Conservation (phyloP, 106 monocot genomes). For the Dactylorhiza incarnata region DNA sequence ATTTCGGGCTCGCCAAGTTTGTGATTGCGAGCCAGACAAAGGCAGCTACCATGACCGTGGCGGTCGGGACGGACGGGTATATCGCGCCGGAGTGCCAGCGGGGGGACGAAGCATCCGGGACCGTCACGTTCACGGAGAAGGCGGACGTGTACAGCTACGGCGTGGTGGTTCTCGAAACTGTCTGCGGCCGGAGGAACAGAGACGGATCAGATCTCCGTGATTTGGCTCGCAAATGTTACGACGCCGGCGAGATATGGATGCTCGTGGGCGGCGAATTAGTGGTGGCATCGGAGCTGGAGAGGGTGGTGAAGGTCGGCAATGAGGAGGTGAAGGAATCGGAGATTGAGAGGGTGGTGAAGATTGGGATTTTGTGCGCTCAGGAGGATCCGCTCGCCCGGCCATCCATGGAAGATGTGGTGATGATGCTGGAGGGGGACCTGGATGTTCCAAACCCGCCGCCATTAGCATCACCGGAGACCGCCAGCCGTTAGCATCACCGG, state of each 20-base stretch:
- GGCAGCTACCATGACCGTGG: neutral
- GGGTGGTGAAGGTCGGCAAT: too few relatives aligned
- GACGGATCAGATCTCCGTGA: neutral
- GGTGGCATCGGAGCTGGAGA: constrained; percentile 3
- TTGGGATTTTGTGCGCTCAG: constrained; percentile 20
- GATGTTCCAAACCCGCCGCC: neutral
- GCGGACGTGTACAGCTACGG: constrained; percentile 46
- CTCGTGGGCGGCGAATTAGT: neutral
- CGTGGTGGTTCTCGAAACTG: constrained; percentile 33
- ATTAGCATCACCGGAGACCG: neutral
- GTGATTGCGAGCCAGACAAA: constrained; percentile 9
- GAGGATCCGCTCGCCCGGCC: constrained; percentile 8
- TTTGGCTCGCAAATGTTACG: constrained; percentile 1
- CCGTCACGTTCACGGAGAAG: constrained; percentile 19
- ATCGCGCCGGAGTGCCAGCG: constrained; percentile 36
- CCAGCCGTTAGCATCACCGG: neutral
- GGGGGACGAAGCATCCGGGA: neutral
- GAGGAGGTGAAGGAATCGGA: too few relatives aligned
- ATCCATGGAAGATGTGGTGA: constrained; percentile 16
- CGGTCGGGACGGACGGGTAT: constrained; percentile 20
- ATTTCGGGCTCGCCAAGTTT: constrained; percentile 43
- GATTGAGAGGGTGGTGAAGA: constrained; percentile 14
- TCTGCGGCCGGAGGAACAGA: constrained; percentile 13
- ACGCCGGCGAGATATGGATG: neutral
- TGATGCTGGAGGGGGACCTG: constrained; percentile 14